Percentiles rank a stretch among this genome's conserved stretches.
phyloP scores from a whole-genome alignment of 2,329 filamentous ascomycete genomes.

The Fusarium sp. region DNA sequence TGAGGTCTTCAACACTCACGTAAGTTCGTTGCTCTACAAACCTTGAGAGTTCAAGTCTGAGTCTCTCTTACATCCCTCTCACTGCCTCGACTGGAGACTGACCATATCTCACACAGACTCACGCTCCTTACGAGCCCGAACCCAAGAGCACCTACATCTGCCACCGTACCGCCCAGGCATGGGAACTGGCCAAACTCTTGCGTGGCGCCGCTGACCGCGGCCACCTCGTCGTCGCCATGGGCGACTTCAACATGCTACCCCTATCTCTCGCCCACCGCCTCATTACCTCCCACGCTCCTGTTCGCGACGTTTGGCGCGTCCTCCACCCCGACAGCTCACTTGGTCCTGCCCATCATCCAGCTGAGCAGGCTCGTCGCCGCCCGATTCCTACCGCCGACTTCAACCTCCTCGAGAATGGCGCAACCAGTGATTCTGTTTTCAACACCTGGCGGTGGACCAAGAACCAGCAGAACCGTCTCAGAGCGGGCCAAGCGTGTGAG shows the following conservation, averaged over 20 bases:
- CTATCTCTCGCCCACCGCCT: conserved; percentile 86
- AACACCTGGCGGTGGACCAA: conserved; percentile 97
- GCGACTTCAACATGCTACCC: conserved; percentile 98
- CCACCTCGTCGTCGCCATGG: conserved; percentile 87
- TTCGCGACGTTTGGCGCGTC: conserved; percentile 88
- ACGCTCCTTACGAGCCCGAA: conserved; percentile 88
- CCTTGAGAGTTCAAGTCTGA: conserved; percentile 4
- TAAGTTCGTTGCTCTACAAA: conserved; percentile 54
- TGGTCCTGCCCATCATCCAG: conserved; percentile 77
- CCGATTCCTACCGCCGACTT: conserved; percentile 82
- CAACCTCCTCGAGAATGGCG: conserved; percentile 86
- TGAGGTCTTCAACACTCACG: conserved; percentile 95
- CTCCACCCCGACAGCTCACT: conserved; percentile 88
- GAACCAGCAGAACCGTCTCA: conserved; percentile 76
- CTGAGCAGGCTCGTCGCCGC: conserved; percentile 76
- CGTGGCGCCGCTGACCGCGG: conserved; percentile 84
- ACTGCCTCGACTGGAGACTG: not conserved
- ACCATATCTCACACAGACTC: conserved; percentile 62
- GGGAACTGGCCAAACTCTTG: conserved; percentile 94
- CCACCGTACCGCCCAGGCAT: conserved; percentile 92
- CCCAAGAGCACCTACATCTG: conserved; percentile 89
- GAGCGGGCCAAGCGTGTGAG: conserved; percentile 68
- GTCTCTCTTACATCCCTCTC: not conserved
- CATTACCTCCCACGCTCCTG: conserved; percentile 82
- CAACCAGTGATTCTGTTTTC: conserved; percentile 86